Percentiles rank a stretch among this genome's conserved stretches.
Conservation (phyloP, 805 yeast genomes). For the Spencermartinsiella europaea region DNA sequence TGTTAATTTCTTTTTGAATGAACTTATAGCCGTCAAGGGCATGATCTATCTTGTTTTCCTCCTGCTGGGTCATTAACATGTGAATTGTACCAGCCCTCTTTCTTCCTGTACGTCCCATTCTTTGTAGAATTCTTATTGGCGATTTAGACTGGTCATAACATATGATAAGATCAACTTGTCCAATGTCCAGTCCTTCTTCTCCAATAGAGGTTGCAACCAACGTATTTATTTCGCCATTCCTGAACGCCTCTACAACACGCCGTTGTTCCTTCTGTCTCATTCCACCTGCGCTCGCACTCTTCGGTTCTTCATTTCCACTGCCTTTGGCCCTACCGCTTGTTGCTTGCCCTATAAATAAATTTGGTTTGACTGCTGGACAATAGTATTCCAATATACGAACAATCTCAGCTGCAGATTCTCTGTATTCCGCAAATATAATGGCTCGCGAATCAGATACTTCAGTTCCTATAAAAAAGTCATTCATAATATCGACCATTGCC, state of each 20-base stretch:
- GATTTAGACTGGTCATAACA: conserved; percentile 92
- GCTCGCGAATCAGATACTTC: conserved; percentile 46
- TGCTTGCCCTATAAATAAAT: conserved; percentile 84
- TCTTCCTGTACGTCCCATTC: conserved; percentile 99
- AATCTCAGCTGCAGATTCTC: conserved; percentile 88
- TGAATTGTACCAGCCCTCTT: conserved; percentile 82
- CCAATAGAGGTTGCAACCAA: conserved; percentile 96
- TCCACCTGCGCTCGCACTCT: conserved; percentile 3
- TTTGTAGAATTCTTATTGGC: conserved; percentile 86
- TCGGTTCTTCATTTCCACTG: not conserved
- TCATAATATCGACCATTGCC: conserved; percentile 51
- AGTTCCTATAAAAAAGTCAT: conserved; percentile 45
- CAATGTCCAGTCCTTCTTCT: conserved; percentile 97
- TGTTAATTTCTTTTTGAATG: conserved; percentile 62
- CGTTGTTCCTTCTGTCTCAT: conserved; percentile 91
- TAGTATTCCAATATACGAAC: conserved; percentile 48
- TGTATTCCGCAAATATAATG: conserved; percentile 79
- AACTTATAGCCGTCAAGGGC: conserved; percentile 80
- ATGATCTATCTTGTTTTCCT: conserved; percentile 69
- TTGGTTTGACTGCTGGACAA: conserved; percentile 49
- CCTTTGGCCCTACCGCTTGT: conserved; percentile 21
- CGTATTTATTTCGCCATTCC: conserved; percentile 65
- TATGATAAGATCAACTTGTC: conserved; percentile 91
- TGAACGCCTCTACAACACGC: conserved; percentile 68
- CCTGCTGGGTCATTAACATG: conserved; percentile 69